Conservation (phyloP, 2,329 filamentous ascomycete species). For the Phyllosticta citriasiana region DNA sequence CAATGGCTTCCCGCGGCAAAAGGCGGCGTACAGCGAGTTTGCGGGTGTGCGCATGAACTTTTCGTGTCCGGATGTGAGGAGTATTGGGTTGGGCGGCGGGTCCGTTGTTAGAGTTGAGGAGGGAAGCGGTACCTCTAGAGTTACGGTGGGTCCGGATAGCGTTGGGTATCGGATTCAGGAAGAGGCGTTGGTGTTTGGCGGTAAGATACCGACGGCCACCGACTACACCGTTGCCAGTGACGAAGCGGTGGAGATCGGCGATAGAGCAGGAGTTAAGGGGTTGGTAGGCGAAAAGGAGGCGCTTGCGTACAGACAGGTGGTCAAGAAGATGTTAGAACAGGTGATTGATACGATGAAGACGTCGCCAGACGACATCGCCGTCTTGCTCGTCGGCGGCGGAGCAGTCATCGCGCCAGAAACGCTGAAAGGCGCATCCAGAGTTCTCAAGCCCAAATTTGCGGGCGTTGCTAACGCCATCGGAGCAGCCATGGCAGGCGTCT, state of each 20-base stretch:
- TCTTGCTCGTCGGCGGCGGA: constrained; percentile 50
- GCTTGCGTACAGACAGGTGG: constrained; percentile 20
- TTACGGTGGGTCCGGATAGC: constrained; percentile 46
- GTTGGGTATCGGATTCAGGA: constrained; percentile 43
- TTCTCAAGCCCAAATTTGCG: constrained; percentile 42
- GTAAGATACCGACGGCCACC: constrained; percentile 42
- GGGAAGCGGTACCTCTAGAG: constrained; percentile 15
- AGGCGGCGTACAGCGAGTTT: constrained; percentile 50
- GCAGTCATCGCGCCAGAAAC: constrained; percentile 41
- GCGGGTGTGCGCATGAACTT: constrained; percentile 48
- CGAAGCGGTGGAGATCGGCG: constrained; percentile 16
- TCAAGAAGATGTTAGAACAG: constrained; percentile 40
- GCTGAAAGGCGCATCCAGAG: constrained; percentile 41
- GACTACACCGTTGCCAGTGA: constrained; percentile 38
- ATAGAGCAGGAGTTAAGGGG: constrained; percentile 1
- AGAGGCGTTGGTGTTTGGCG: constrained; percentile 45
- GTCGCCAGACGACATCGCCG: constrained; percentile 40
- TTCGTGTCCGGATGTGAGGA: constrained; percentile 37
- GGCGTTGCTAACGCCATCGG: constrained; percentile 52
- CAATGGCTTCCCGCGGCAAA: constrained; percentile 52
- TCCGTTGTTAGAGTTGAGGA: constrained; percentile 23
- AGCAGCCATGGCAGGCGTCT: constrained; percentile 48
- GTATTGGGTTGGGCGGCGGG: constrained; percentile 48
- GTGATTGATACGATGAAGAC: constrained; percentile 49
- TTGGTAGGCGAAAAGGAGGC: constrained; percentile 13